These are phyloP conservation scores for Erodium maritimum DNA, from an alignment of 345 rosid genomes.

Conservation along the genomic window DNA sequence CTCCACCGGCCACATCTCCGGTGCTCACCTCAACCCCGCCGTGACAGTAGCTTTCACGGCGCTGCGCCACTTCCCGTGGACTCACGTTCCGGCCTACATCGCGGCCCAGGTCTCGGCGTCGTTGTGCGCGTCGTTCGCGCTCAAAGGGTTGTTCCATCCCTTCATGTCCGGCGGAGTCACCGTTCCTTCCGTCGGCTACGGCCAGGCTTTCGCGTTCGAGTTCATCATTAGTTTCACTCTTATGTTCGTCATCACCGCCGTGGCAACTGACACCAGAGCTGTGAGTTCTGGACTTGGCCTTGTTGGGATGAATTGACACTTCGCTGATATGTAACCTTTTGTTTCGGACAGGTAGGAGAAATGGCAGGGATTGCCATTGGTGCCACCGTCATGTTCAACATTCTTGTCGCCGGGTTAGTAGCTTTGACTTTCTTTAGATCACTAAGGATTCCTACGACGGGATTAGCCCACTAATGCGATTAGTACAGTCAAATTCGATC, in stretches of 20 bases:
- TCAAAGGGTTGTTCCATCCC: background rate
- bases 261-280: background rate
- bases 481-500: no score
- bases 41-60: background rate
- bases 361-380: constrained; percentile 95
- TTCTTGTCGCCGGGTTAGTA: constrained; percentile 77
- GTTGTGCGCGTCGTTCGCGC: background rate
- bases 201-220: constrained; percentile 2
- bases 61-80: background rate
- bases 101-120: constrained; percentile 18
- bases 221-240: background rate
- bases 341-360: constrained; percentile 67
- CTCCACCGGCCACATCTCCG: background rate
- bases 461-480: no score
- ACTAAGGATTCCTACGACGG: no score
- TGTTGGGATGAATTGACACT: no score
- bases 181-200: background rate
- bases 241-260: background rate
- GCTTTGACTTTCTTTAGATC: no score
- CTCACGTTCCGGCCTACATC: background rate
- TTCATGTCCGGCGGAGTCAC: background rate
- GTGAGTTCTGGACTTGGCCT: background rate
- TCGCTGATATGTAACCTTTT: background rate
- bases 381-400: constrained; percentile 90
- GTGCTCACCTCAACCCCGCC: constrained; percentile 2